These are phyloP conservation scores for Botryobasidium botryosum DNA, from an alignment of 768 basidiomycete species.

Conservation along the genomic window DNA sequence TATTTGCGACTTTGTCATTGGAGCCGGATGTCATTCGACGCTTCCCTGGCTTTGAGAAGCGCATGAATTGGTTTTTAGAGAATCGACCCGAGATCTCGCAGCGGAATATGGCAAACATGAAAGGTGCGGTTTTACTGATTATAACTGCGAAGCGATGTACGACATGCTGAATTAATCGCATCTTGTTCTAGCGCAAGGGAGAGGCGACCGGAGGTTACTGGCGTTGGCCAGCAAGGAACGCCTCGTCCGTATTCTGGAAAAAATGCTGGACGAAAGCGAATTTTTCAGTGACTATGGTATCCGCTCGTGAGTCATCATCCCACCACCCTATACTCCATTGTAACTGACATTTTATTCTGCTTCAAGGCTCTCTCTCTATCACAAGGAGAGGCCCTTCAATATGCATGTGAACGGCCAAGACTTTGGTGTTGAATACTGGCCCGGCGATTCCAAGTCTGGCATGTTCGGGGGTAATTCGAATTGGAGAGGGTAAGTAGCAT, in stretches of 20 bases:
- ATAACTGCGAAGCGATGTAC: not conserved
- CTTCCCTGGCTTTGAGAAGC: constrained; percentile 96
- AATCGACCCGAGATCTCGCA: constrained; percentile 75
- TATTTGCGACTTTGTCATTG: constrained; percentile 87
- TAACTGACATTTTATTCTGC: not conserved
- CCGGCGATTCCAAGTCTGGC: constrained; percentile 88
- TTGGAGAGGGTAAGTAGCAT: constrained; percentile 47
- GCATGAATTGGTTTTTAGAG: constrained; percentile 97
- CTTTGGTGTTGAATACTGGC: constrained; percentile 93
- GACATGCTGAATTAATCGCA: not conserved
- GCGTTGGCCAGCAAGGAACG: constrained; percentile 88
- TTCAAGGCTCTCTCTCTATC: constrained; percentile 72
- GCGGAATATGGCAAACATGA: constrained; percentile 95
- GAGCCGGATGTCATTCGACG: constrained; percentile 79
- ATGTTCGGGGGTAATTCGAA: constrained; percentile 71
- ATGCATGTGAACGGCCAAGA: constrained; percentile 86
- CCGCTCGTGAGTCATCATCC: constrained; percentile 52
- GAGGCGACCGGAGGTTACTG: constrained; percentile 70
- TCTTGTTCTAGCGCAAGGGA: constrained; percentile 33
- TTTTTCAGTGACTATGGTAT: constrained; percentile 94
- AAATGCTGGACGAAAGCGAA: constrained; percentile 95
- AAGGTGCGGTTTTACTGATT: constrained; percentile 29
- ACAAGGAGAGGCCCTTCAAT: constrained; percentile 86
- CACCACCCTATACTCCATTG: not conserved
- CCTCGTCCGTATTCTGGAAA: constrained; percentile 71